phyloP scores from a whole-genome alignment of 768 basidiomycete genomes.

The Kondoa malvinella region DNA sequence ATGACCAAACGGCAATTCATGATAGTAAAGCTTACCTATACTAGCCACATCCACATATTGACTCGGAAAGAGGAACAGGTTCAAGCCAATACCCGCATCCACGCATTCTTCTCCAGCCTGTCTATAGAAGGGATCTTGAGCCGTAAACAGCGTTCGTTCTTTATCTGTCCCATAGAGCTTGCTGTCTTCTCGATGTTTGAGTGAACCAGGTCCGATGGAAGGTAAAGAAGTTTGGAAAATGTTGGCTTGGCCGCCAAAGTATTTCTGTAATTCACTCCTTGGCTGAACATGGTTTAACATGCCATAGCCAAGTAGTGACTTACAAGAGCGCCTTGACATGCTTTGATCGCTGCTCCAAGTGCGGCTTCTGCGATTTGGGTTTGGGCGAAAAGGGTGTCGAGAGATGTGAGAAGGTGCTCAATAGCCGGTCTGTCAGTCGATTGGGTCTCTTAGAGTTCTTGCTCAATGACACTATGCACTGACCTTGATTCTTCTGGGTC shows the following conservation, averaged over 20 bases:
- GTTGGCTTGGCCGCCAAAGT: constrained; percentile 28
- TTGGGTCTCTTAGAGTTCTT: background rate
- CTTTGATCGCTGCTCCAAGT: constrained; percentile 59
- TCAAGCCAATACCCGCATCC: constrained; percentile 75
- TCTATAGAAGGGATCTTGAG: constrained; percentile 63
- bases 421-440: constrained; percentile 41
- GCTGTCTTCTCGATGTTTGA: constrained; percentile 39
- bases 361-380: constrained; percentile 43
- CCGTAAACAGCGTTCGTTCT: constrained; percentile 59
- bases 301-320: constrained; percentile 27
- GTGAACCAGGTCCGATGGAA: constrained; percentile 28
- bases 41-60: constrained; percentile 72
- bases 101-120: constrained; percentile 74
- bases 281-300: constrained; percentile 37
- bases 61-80: constrained; percentile 64
- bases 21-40: constrained; percentile 41
- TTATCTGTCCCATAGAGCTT: constrained; percentile 66
- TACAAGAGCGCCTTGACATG: constrained; percentile 54
- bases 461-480: constrained; percentile 23
- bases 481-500: constrained; percentile 56
- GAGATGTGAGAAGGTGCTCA: constrained; percentile 46
- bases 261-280: constrained; percentile 12
- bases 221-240: constrained; percentile 30
- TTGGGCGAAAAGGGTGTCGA: constrained; percentile 48
- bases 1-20: background rate